phyloP scores from a whole-genome alignment of 352 stramenopile genomes.

The Paralagenidium karlingii region DNA sequence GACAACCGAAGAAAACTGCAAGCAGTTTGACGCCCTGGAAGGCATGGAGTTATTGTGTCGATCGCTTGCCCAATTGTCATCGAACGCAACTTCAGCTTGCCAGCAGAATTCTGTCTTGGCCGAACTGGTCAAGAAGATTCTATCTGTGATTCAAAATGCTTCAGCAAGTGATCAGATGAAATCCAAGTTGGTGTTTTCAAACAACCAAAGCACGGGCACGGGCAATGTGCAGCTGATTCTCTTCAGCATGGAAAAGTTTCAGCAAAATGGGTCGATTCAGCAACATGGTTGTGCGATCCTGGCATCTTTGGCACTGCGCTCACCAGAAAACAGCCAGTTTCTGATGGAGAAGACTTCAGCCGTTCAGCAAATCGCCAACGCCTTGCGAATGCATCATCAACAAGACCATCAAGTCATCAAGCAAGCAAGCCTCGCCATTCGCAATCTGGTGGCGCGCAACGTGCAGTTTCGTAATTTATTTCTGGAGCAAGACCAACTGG shows the following conservation, averaged over 20 bases:
- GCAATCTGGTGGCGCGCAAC: constrained; percentile 61
- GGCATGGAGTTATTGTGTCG: constrained; percentile 41
- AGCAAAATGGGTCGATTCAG: constrained; percentile 41
- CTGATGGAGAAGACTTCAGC: constrained; percentile 35
- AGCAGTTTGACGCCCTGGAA: constrained; percentile 43
- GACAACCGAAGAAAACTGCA: constrained; percentile 63
- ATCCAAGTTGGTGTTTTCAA: no score
- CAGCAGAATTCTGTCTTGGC: no score
- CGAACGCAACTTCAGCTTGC: no score
- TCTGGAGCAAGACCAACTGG: constrained; percentile 49
- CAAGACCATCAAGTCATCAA: constrained; percentile 32
- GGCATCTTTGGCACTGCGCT: constrained; percentile 50
- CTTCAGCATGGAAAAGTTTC: no score
- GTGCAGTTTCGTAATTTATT: constrained; percentile 43
- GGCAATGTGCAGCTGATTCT: constrained; percentile 37
- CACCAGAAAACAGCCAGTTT: constrained; percentile 38
- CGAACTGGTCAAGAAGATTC: no score
- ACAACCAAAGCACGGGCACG: no score
- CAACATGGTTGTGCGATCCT: constrained; percentile 64
- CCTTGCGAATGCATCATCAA: constrained; percentile 42
- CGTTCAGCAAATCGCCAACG: constrained; percentile 23
- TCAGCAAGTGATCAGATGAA: no score
- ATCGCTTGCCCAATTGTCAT: no score
- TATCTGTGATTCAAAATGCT: no score
- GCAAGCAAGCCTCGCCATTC: constrained; percentile 66